phyloP scores from a whole-genome alignment of 2,329 filamentous ascomycete species.

The Ophiostoma sp. region DNA sequence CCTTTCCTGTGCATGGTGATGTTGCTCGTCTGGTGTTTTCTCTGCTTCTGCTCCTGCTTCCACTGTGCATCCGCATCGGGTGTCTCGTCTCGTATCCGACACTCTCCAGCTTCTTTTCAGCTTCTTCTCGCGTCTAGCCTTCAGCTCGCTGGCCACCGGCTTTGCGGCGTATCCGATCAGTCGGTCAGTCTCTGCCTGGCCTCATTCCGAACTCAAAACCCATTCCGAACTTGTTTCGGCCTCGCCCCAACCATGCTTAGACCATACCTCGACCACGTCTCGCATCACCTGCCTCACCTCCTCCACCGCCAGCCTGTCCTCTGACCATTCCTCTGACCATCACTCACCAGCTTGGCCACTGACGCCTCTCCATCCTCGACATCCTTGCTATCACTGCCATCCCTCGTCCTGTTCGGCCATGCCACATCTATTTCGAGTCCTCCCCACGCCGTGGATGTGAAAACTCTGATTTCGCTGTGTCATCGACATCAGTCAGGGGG shows the following conservation, averaged over 20 bases:
- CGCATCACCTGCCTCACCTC: background rate
- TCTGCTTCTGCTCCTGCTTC: background rate
- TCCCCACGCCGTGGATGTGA: background rate
- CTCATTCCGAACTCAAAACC: background rate
- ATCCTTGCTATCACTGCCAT: too few species aligned
- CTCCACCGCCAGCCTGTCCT: background rate
- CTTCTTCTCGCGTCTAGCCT: background rate
- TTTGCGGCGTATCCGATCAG: background rate
- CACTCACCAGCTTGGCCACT: background rate
- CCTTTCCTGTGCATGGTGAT: background rate
- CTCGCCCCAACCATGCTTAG: background rate
- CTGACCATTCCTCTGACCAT: background rate
- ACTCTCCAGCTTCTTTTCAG: background rate
- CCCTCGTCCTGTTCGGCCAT: background rate
- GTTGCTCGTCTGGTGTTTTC: background rate
- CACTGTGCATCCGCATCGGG: background rate
- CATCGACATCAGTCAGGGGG: background rate
- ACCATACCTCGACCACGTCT: background rate
- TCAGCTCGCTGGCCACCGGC: background rate
- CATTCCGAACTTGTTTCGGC: background rate
- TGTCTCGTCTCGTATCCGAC: background rate
- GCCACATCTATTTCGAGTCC: background rate
- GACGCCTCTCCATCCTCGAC: background rate
- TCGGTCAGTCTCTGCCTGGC: too few species aligned
- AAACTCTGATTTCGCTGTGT: slow-evolving; percentile 4